Base-by-base conservation (phyloP, 345 rosid genomes). In the Microcos paniculata region DNA sequence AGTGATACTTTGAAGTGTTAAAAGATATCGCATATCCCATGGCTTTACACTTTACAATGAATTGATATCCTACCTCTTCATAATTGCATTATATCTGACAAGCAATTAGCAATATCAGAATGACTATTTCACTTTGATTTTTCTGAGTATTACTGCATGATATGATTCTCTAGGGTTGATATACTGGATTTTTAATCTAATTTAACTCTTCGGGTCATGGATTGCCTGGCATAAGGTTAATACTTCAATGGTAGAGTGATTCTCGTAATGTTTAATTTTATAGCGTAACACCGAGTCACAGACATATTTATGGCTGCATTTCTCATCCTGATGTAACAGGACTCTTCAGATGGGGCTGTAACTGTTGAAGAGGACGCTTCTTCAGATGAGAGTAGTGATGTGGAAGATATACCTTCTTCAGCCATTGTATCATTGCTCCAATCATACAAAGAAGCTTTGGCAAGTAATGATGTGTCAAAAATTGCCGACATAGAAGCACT, bases 401-500 rank as follows among this genome's bases (percentile, higher is more conserved):
- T 72, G 16, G 92, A 90, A 81, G 94, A 84, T 76, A 74, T 70
- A 73, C 80, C 82, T 63, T 78, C 88, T n/a, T 87, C 92, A n/a
- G 84, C 81, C 58, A 74, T 87, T 69, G 4, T 74, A 62, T 70
- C 83, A 28, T 80, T 88, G 72, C 86, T 95, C 9, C 84, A 69
- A 65, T 87, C 86, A 0, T 95, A 90, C 81, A 87, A 82, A 79
- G 94, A 91, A 77, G 98, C 96, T 57, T 64, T 95, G 76, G 88
- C 86, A 21, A 90, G 80, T 71, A 83, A 87, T 65, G 86, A 95
- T 70, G 91, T 88, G 75, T 69, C 85, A 28, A 86, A 75, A 70
- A 75, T 85, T 74, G 87, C 88, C 62, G 96, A 93, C 79, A 86
- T 93, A 42, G 98, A 93, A 84, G 82, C 84, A 43, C 86, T 82